Percentiles rank a stretch among this genome's conserved stretches.
phyloP scores from a whole-genome alignment of 2,329 filamentous ascomycete genomes.

The Nothomitra cinnamomea region DNA sequence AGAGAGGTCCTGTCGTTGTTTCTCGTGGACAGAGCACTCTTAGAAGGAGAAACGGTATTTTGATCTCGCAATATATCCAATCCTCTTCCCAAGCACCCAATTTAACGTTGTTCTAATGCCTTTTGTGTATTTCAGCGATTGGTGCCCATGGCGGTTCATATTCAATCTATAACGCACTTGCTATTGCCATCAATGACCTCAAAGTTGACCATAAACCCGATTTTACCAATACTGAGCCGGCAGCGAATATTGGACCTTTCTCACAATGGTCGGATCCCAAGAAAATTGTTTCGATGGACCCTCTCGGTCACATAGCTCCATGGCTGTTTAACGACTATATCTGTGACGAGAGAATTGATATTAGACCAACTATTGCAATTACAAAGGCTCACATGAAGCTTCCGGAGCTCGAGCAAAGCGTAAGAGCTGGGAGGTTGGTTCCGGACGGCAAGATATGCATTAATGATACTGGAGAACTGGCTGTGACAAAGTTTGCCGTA shows the following conservation, averaged over 20 bases:
- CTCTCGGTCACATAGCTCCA: slow-evolving; percentile 71
- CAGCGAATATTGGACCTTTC: slow-evolving; percentile 76
- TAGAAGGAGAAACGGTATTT: slow-evolving; percentile 57
- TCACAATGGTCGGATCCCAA: slow-evolving; percentile 75
- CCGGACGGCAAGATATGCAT: slow-evolving; percentile 82
- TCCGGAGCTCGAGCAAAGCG: slow-evolving; percentile 84
- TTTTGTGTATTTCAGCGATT: slow-evolving; percentile 29
- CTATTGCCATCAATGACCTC: slow-evolving; percentile 80
- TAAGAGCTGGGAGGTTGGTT: slow-evolving; percentile 50
- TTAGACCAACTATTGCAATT: slow-evolving; percentile 78
- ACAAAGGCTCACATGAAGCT: slow-evolving; percentile 92
- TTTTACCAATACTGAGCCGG: slow-evolving; percentile 77
- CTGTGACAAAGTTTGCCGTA: slow-evolving; percentile 91
- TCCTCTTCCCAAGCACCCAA: no score
- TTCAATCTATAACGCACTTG: slow-evolving; percentile 86
- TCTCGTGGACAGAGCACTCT: slow-evolving; percentile 61
- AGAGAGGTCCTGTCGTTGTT: slow-evolving; percentile 77
- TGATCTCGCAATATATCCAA: neutral
- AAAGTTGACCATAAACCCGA: slow-evolving; percentile 64
- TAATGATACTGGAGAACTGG: slow-evolving; percentile 70
- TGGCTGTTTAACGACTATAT: slow-evolving; percentile 71
- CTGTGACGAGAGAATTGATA: slow-evolving; percentile 63
- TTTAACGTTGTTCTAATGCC: neutral
- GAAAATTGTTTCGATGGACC: slow-evolving; percentile 97
- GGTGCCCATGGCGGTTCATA: slow-evolving; percentile 78